Conservation (phyloP, 768 basidiomycete species). For the Hortiboletus campestris region DNA sequence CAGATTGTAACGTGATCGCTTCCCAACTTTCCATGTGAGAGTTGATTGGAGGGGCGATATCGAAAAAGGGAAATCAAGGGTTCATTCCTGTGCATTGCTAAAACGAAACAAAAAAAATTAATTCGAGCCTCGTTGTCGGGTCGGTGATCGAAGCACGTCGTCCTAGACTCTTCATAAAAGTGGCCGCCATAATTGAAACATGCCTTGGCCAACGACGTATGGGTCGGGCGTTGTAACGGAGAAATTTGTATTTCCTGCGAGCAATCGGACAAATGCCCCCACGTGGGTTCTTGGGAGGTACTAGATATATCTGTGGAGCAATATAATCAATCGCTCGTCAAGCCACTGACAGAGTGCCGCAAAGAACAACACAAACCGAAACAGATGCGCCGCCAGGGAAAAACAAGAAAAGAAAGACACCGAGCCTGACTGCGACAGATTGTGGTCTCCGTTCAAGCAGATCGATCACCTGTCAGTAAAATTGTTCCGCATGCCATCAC, state of each 20-base stretch:
- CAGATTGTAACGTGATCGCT: slow-evolving; percentile 22
- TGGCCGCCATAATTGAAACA: slow-evolving; percentile 10
- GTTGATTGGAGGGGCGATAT: slow-evolving; percentile 2
- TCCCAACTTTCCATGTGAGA: slow-evolving; percentile 12
- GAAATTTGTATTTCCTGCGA: slow-evolving; percentile 6
- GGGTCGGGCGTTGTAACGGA: not conserved
- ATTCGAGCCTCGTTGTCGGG: slow-evolving; percentile 6
- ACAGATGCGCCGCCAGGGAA: slow-evolving; percentile 6
- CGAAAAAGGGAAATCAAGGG: slow-evolving; percentile 12
- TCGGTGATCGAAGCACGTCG: slow-evolving; percentile 7
- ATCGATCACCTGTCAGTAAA: slow-evolving; percentile 15
- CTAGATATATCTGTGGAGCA: slow-evolving; percentile 2
- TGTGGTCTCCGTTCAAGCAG: slow-evolving; percentile 5
- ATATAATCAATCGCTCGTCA: slow-evolving; percentile 4
- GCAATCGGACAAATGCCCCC: not conserved
- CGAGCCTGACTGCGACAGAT: slow-evolving; percentile 4
- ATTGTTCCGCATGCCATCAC: not conserved
- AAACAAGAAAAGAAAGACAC: slow-evolving; percentile 8
- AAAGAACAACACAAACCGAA: slow-evolving; percentile 7
- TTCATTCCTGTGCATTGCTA: not conserved
- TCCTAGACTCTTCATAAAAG: not conserved
- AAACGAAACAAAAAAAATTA: not conserved
- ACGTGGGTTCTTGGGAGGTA: not conserved
- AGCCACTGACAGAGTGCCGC: slow-evolving; percentile 9
- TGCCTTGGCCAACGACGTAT: not conserved